phyloP scores from a whole-genome alignment of 768 basidiomycete genomes.

The Cubamyces lactineus region DNA sequence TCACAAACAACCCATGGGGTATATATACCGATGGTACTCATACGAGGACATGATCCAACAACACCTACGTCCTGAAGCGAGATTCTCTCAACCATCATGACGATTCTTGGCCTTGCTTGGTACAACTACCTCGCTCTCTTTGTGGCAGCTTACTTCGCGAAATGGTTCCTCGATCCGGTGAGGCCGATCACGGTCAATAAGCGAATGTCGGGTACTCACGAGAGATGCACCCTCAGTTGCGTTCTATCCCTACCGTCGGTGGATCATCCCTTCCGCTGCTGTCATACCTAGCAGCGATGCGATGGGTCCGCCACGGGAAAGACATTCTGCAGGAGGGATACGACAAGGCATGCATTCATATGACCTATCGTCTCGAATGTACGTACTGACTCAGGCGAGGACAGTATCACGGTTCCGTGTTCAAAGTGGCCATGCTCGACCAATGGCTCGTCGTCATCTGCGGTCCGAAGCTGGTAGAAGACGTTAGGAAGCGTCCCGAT shows the following conservation, averaged over 20 bases:
- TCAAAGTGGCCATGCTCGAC: slow-evolving; percentile 22
- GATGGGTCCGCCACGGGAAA: slow-evolving; percentile 21
- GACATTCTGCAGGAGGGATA: slow-evolving; percentile 39
- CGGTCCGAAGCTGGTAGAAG: slow-evolving; percentile 29
- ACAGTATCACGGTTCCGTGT: slow-evolving; percentile 22
- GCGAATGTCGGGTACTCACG: background rate
- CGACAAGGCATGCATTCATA: slow-evolving; percentile 28
- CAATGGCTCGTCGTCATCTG: slow-evolving; percentile 25
- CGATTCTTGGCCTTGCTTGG: no score
- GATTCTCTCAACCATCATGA: no score
- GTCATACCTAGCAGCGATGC: slow-evolving; percentile 33
- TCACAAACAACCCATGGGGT: no score
- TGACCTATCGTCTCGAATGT: background rate
- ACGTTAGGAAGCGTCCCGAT: slow-evolving; percentile 29
- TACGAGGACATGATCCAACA: no score
- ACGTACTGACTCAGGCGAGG: background rate
- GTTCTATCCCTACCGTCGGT: slow-evolving; percentile 37
- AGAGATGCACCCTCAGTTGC: slow-evolving; percentile 20
- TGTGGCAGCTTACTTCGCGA: background rate
- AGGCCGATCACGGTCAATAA: background rate
- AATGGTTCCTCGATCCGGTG: slow-evolving; percentile 14
- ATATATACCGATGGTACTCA: no score
- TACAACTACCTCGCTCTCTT: no score
- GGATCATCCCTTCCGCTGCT: slow-evolving; percentile 28
- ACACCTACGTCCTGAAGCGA: no score